Percentiles rank a stretch among this genome's conserved stretches.
Evolutionary conservation across 768 basidiomycete genomes (phyloP).

Genomic region (Boletus tomentosulus): DNA sequence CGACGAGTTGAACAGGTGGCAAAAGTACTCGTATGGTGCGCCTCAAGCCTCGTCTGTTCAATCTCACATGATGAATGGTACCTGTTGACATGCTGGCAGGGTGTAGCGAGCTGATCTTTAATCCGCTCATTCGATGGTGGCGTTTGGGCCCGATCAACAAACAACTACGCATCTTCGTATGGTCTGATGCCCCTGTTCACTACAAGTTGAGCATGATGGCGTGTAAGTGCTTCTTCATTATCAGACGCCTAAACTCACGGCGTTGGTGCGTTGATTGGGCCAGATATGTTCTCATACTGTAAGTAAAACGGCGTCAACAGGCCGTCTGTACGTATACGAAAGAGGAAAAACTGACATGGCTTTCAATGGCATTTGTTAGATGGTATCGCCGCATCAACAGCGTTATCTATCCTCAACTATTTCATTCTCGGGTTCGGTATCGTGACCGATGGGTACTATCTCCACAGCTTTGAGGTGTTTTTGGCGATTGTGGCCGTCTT

Average conservation of each 20-base stretch:
- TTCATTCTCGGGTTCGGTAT: constrained; percentile 67
- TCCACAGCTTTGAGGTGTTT: constrained; percentile 78
- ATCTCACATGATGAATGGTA: constrained; percentile 41
- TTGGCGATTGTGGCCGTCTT: constrained; percentile 71
- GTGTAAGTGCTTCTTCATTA: constrained; percentile 33
- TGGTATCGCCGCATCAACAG: constrained; percentile 63
- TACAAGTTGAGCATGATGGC: constrained; percentile 69
- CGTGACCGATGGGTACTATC: constrained; percentile 70
- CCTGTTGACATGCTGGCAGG: constrained; percentile 32
- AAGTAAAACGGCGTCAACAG: constrained; percentile 13
- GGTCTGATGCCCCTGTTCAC: constrained; percentile 73
- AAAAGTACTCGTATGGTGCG: constrained; percentile 76
- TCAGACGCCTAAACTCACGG: constrained; percentile 4
- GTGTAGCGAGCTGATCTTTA: constrained; percentile 66
- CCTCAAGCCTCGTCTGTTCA: not conserved
- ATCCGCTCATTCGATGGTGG: constrained; percentile 79
- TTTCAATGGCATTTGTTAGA: constrained; percentile 8
- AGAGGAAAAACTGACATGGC: not conserved
- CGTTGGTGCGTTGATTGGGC: not conserved
- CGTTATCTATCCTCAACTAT: constrained; percentile 67
- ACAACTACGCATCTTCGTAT: constrained; percentile 72
- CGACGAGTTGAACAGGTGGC: constrained; percentile 93
- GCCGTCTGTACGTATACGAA: not conserved
- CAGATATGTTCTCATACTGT: constrained; percentile 54
- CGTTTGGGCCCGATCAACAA: constrained; percentile 77